Evolutionary conservation across 495 filamentous ascomycete species (phyloP).

Genomic region (Trichocladium uniseriatum): DNA sequence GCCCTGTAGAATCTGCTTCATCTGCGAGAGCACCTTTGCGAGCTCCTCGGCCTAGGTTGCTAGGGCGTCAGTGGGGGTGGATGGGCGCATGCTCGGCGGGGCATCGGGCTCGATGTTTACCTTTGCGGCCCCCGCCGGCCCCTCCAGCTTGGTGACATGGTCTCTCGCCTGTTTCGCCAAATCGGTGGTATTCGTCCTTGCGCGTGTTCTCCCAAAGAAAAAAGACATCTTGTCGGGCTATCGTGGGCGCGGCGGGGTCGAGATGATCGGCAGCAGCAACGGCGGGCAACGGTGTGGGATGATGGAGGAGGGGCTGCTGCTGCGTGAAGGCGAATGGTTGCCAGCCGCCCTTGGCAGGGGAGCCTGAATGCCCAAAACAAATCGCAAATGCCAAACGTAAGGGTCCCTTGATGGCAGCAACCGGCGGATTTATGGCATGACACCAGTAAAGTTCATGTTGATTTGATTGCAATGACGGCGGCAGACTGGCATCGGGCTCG

Average conservation of each 20-base stretch:
- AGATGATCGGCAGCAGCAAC: neutral
- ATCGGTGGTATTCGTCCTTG: slow-evolving; percentile 44
- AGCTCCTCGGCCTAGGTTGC: slow-evolving; percentile 45
- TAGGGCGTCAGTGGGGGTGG: slow-evolving; percentile 2
- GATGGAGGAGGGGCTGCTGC: neutral
- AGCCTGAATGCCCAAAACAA: slow-evolving; percentile 5
- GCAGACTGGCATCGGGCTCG: neutral
- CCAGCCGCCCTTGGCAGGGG: slow-evolving; percentile 7
- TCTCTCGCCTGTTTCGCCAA: slow-evolving; percentile 46
- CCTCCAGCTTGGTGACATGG: slow-evolving; percentile 45
- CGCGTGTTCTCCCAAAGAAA: slow-evolving; percentile 69
- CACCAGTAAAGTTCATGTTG: neutral
- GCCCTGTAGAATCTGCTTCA: slow-evolving; percentile 76
- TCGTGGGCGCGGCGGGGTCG: neutral
- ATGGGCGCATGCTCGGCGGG: neutral
- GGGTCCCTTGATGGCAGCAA: neutral
- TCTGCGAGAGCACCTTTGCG: slow-evolving; percentile 65
- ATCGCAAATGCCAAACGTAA: slow-evolving; percentile 2
- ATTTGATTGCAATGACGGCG: too few relatives aligned
- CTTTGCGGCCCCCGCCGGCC: slow-evolving; percentile 42
- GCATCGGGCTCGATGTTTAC: slow-evolving; percentile 20
- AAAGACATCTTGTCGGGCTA: slow-evolving; percentile 62
- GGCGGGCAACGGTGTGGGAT: neutral
- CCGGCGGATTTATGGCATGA: neutral
- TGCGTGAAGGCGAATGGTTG: neutral